These are phyloP conservation scores for Escallonia rubra DNA, from an alignment of 129 eudicot species.

Conservation along the genomic window DNA sequence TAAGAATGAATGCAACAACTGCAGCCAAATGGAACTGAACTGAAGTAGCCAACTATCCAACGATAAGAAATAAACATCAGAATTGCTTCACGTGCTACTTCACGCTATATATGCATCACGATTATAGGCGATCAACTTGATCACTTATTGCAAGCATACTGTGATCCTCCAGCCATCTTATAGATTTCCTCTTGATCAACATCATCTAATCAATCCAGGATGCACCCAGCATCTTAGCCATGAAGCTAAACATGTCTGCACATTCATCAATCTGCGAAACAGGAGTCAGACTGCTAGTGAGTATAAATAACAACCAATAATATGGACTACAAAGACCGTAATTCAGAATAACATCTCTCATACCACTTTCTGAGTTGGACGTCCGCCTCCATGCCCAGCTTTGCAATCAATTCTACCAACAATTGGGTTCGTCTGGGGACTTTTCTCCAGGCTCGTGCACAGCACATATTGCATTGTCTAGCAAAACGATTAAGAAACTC, in stretches of 20 bases:
- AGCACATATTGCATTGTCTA: constrained; percentile 34
- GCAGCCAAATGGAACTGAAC: too few relatives aligned
- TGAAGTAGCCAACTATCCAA: too few relatives aligned
- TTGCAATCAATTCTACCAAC: constrained; percentile 34
- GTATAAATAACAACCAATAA: too few relatives aligned
- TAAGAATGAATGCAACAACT: too few relatives aligned
- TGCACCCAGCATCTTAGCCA: constrained; percentile 36
- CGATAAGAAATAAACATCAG: too few relatives aligned
- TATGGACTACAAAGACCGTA: background rate
- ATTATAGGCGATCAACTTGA: too few relatives aligned
- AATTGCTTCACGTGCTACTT: too few relatives aligned
- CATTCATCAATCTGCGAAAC: constrained; percentile 26
- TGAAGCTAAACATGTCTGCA: constrained; percentile 27
- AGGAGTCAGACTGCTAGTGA: background rate
- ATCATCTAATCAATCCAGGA: constrained; percentile 30
- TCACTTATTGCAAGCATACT: background rate
- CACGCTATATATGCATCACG: too few relatives aligned
- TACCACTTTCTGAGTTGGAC: constrained; percentile 32
- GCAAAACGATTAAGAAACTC: background rate
- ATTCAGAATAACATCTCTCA: background rate
- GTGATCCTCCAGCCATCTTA: background rate
- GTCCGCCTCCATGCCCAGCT: constrained; percentile 42
- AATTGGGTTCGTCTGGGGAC: constrained; percentile 37
- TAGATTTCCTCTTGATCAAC: background rate
- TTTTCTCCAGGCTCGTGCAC: constrained; percentile 30